A percentile compares a stretch with the other conserved stretches of the same genome.
Evolutionary conservation across 2,329 filamentous ascomycete genomes (phyloP).

Genomic region (Ceratocystis destructans): DNA sequence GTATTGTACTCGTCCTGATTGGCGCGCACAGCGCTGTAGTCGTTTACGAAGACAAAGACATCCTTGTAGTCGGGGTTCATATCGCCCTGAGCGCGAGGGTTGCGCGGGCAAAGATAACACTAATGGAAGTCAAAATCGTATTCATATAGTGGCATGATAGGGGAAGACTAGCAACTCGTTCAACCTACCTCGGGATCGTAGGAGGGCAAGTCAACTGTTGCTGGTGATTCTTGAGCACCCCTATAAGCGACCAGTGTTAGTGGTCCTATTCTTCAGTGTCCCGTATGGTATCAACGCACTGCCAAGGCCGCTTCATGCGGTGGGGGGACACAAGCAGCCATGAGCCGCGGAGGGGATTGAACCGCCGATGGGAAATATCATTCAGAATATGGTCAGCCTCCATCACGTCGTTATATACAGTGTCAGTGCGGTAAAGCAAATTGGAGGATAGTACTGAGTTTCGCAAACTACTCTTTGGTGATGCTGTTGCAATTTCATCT

Average conservation of each 20-base stretch:
- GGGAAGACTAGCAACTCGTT: background rate
- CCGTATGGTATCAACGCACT: conserved; percentile 44
- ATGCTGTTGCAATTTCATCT: background rate
- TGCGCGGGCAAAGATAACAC: conserved; percentile 92
- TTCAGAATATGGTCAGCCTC: conserved; percentile 59
- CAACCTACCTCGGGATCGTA: conserved; percentile 58
- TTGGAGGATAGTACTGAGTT: too few relatives aligned
- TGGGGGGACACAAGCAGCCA: conserved; percentile 95
- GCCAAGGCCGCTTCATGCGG: conserved; percentile 93
- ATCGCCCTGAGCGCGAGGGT: conserved; percentile 76
- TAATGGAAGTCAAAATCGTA: conserved; percentile 27
- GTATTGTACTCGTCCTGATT: conserved; percentile 64
- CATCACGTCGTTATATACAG: conserved; percentile 35
- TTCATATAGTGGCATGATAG: background rate
- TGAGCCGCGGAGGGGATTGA: conserved; percentile 77
- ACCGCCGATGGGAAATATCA: conserved; percentile 92
- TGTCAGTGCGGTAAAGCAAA: too few relatives aligned
- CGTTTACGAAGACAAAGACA: conserved; percentile 92
- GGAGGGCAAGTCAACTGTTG: conserved; percentile 54
- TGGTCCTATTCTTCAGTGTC: background rate
- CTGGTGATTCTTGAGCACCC: conserved; percentile 62
- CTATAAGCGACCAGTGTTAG: conserved; percentile 30
- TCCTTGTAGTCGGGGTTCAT: conserved; percentile 71
- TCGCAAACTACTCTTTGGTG: background rate
- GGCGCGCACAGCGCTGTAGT: conserved; percentile 94